Conservation (phyloP, 2,329 filamentous ascomycete genomes). For the Sphaerulina musiva region DNA sequence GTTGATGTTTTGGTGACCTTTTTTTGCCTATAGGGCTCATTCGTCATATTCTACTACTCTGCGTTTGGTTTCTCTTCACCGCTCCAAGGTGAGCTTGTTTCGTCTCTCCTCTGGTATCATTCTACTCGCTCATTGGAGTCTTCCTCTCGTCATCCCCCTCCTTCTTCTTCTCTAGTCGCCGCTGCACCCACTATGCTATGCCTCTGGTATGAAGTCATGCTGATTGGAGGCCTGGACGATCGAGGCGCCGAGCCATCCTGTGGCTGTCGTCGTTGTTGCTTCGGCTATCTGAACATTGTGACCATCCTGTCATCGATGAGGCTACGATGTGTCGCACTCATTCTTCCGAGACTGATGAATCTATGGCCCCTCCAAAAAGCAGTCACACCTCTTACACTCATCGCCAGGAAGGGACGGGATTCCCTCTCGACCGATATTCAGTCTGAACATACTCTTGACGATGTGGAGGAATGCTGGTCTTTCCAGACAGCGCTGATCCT, state of each 20-base stretch:
- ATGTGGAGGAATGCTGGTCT: neutral
- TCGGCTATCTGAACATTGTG: conserved; percentile 6
- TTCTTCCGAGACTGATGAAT: neutral
- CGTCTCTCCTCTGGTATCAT: neutral
- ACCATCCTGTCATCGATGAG: conserved; percentile 1
- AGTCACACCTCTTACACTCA: neutral
- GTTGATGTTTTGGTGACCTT: too few relatives aligned
- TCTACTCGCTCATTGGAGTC: neutral
- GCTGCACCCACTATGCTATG: conserved; percentile 9
- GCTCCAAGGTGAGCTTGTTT: neutral
- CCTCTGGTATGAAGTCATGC: conserved; percentile 8
- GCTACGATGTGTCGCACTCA: conserved; percentile 6
- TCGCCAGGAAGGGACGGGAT: neutral
- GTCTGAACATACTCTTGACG: neutral
- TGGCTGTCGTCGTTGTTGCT: neutral
- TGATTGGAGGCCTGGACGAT: conserved; percentile 2
- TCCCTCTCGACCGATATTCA: neutral
- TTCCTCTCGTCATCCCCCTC: neutral
- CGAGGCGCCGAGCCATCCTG: conserved; percentile 1
- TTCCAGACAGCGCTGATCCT: neutral
- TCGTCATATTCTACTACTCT: too few relatives aligned
- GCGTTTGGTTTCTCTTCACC: neutral
- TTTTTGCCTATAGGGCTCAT: too few relatives aligned
- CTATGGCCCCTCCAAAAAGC: neutral
- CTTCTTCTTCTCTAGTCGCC: neutral